These are phyloP conservation scores for Diaporthe destruens DNA, from an alignment of 2,329 filamentous ascomycete species.

Conservation along the genomic window DNA sequence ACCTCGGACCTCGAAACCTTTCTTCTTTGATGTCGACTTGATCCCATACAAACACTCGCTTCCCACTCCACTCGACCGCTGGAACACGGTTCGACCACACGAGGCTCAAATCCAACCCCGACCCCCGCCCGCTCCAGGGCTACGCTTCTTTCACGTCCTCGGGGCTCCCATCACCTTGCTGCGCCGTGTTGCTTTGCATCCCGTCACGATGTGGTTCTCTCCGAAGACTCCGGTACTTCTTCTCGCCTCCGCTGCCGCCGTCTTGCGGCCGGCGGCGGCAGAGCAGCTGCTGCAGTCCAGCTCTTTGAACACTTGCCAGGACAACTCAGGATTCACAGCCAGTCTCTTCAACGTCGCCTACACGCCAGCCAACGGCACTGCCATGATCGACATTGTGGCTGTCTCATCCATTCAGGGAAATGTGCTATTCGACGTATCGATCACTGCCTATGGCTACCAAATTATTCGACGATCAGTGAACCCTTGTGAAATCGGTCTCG, in stretches of 20 bases:
- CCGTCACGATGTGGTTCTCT: slow-evolving; percentile 61
- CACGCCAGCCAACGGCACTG: slow-evolving; percentile 79
- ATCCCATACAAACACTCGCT: slow-evolving; percentile 16
- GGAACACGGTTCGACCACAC: slow-evolving; percentile 37
- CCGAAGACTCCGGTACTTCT: slow-evolving; percentile 59
- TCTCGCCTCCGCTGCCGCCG: slow-evolving; percentile 58
- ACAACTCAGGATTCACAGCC: slow-evolving; percentile 86
- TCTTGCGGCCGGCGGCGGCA: slow-evolving; percentile 65
- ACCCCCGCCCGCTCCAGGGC: slow-evolving; percentile 27
- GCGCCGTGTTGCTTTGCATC: slow-evolving; percentile 23
- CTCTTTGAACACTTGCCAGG: slow-evolving; percentile 87
- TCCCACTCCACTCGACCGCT: slow-evolving; percentile 27
- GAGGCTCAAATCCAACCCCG: slow-evolving; percentile 16
- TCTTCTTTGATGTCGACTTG: slow-evolving; percentile 38
- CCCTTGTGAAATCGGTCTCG: slow-evolving; percentile 78
- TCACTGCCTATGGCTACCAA: slow-evolving; percentile 86
- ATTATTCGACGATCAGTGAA: slow-evolving; percentile 77
- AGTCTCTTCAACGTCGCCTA: slow-evolving; percentile 89
- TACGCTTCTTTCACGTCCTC: slow-evolving; percentile 28
- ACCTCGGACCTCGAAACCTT: slow-evolving; percentile 27
- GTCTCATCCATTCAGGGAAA: slow-evolving; percentile 86
- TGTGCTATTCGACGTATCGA: slow-evolving; percentile 80
- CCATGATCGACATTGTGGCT: slow-evolving; percentile 81
- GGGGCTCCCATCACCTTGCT: slow-evolving; percentile 22
- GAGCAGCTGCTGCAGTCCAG: slow-evolving; percentile 81